These are phyloP conservation scores for Citrus unshiu DNA, from an alignment of 345 rosid species.

Conservation along the genomic window DNA sequence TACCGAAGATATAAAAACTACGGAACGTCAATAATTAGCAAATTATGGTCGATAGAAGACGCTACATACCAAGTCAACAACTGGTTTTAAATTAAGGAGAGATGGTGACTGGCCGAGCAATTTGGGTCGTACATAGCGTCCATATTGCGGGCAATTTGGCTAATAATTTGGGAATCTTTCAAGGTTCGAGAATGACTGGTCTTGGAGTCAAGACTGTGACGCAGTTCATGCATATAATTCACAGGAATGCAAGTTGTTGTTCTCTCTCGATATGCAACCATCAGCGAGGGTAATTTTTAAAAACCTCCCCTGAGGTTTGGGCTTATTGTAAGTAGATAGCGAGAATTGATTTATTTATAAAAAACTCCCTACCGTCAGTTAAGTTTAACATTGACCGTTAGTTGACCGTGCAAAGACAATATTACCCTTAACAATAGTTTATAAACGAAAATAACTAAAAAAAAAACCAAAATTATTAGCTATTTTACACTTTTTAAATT, in stretches of 20 bases:
- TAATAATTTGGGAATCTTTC: not conserved
- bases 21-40: not conserved
- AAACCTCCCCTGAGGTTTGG: no score
- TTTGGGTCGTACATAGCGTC: conserved; percentile 6
- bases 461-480: no score
- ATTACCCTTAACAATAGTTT: no score
- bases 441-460: no score
- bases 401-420: no score
- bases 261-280: no score
- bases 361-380: no score
- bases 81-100: not conserved
- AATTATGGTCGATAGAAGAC: not conserved
- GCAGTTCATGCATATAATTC: not conserved
- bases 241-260: not conserved
- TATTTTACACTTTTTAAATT: no score
- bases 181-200: conserved; percentile 13
- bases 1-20: not conserved
- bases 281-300: no score
- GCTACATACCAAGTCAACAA: not conserved
- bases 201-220: not conserved
- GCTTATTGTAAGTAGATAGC: no score
- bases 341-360: no score
- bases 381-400: no score
- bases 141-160: not conserved
- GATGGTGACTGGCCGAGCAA: conserved; percentile 24